Evolutionary conservation across 2,329 filamentous ascomycete genomes (phyloP), one percentile per base, ranked within the genome.

Genomic region (Sclerotinia minor): DNA sequence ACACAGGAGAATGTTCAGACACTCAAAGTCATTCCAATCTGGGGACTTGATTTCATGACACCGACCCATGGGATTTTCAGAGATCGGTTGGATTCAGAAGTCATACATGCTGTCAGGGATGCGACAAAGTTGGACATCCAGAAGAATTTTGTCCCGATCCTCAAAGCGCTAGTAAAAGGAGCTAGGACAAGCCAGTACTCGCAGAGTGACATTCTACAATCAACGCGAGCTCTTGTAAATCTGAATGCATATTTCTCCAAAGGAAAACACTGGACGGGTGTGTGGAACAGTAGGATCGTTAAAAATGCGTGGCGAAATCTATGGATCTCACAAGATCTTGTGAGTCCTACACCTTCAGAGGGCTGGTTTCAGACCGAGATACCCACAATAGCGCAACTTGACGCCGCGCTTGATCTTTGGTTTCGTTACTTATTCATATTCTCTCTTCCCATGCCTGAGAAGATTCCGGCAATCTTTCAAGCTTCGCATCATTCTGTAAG

Each of bases 401-500:
- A 82, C 64, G 79, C 78, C 61, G 80, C 80, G 4, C 70, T 82
- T 41, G 81, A 82, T 61, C 71, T 83, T 68, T 82, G 81, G 81
- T 79, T 79, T 68, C 77, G 80, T 73, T 82, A 69, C 68, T n/a
- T 82, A 9, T 82, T 82, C 74, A 82, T 82, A 49, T 81, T 81
- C 69, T 81, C 80, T 0, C 80, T 82, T 38, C 80, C 80, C 0
- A 77, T 82, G 41, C 81, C 81, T 13, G 74, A 76, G 19, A 69
- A 70, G 11, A 75, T 76, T 35, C 86, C 86, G 0, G 81, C 80
- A n/a, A 84, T 88, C 5, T 88, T 87, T 75, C 86, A 88, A 75
- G 85, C 85, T 41, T 87, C 86, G 3, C 86, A 88, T 72, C 86
- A 88, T 76, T 85, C 84, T 69, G 84, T 86, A 53, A 84, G 84